Percentiles rank a stretch among this genome's conserved stretches.
phyloP scores from a whole-genome alignment of 805 yeast species.

The Kuraishia hungarica region DNA sequence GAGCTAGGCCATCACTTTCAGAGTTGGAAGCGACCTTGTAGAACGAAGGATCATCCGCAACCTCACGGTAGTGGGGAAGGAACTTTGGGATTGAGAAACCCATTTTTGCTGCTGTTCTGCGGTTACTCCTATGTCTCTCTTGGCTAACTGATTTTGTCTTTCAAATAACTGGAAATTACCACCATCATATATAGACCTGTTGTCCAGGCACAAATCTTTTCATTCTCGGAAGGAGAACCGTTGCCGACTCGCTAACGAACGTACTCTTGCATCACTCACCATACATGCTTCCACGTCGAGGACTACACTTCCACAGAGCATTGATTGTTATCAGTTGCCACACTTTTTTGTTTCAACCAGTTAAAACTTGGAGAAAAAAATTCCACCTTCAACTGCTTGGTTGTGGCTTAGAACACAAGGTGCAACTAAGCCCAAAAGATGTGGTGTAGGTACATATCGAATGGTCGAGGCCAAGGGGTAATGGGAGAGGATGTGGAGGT shows the following conservation, averaged over 20 bases:
- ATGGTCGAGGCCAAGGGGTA: not conserved
- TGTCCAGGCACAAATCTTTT: not conserved
- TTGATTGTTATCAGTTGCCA: not conserved
- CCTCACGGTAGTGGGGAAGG: slow-evolving; percentile 2
- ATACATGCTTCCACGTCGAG: not conserved
- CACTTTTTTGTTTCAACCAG: not conserved
- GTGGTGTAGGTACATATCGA: not conserved
- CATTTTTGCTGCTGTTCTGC: not conserved
- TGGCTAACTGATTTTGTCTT: too few species aligned
- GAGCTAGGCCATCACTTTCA: not conserved
- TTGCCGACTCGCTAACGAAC: not conserved
- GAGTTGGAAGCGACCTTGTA: not conserved
- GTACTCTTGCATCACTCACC: not conserved
- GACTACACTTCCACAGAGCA: not conserved
- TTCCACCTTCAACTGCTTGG: not conserved
- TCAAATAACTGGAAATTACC: not conserved
- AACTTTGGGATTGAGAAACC: not conserved
- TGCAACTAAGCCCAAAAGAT: too few species aligned
- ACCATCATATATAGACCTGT: not conserved
- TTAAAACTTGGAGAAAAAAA: not conserved
- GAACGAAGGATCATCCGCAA: not conserved
- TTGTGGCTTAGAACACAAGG: not conserved
- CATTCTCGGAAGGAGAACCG: not conserved
- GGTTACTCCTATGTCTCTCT: not conserved
- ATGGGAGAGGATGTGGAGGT: not conserved